phyloP scores from a whole-genome alignment of 2,329 filamentous ascomycete genomes.

The Talaromyces sp. region DNA sequence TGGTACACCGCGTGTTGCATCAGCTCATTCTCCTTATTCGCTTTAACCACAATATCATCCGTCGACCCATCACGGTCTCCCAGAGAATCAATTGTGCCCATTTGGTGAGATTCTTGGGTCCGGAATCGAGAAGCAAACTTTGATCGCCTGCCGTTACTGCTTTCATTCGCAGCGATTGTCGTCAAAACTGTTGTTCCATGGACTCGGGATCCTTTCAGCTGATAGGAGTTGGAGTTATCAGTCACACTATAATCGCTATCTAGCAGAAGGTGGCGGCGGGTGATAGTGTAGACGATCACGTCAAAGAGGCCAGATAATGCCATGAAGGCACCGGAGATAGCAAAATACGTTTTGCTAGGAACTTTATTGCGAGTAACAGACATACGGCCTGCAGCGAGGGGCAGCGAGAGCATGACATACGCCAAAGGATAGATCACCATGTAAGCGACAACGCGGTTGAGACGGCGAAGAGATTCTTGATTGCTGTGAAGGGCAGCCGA shows the following conservation, averaged over 20 bases:
- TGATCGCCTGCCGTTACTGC: neutral
- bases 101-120: conserved; percentile 19
- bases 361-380: conserved; percentile 28
- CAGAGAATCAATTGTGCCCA: conserved; percentile 16
- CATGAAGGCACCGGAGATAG: conserved; percentile 51
- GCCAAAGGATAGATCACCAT: conserved; percentile 45
- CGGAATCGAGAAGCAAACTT: conserved; percentile 14
- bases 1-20: conserved; percentile 35
- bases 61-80: conserved; percentile 29
- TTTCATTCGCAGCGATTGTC: neutral
- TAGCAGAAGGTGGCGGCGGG: conserved; percentile 51
- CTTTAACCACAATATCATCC: conserved; percentile 35
- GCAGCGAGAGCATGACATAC: conserved; percentile 61
- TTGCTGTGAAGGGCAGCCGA: conserved; percentile 28
- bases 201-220: conserved; percentile 19
- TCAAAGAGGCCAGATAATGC: conserved; percentile 56
- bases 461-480: conserved; percentile 28
- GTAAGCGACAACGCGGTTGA: conserved; percentile 40
- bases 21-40: conserved; percentile 19
- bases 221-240: neutral
- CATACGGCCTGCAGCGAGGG: conserved; percentile 50
- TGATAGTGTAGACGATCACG: conserved; percentile 54
- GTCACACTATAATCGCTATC: conserved; percentile 36
- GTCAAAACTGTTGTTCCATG: neutral
- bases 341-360: conserved; percentile 42